A percentile compares a stretch with the other conserved stretches of the same genome.
phyloP scores from a whole-genome alignment of 495 filamentous ascomycete genomes.

The Penicillium alfredii region DNA sequence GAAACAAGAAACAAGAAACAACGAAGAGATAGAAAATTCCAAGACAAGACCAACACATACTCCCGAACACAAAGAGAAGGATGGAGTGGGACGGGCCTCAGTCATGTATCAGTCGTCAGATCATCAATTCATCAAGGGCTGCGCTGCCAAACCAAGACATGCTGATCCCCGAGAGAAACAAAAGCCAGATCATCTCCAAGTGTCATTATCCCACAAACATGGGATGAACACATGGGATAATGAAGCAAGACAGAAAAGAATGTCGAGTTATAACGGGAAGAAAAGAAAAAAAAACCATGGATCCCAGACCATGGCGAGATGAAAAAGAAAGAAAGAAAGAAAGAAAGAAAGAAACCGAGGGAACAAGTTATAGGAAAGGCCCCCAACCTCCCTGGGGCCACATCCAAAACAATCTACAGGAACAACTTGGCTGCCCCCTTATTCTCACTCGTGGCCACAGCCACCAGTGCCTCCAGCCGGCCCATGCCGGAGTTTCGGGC shows the following conservation, averaged over 20 bases:
- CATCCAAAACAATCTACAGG: slow-evolving; percentile 21
- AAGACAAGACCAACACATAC: too few relatives aligned
- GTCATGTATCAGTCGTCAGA: slow-evolving; percentile 39
- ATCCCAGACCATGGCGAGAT: neutral
- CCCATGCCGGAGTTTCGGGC: slow-evolving; percentile 51
- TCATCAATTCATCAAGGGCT: slow-evolving; percentile 39
- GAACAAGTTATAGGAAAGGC: neutral
- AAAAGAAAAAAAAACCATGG: neutral
- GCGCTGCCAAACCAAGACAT: slow-evolving; percentile 6
- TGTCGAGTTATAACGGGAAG: neutral
- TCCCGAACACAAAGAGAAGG: too few relatives aligned
- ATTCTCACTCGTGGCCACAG: slow-evolving; percentile 81
- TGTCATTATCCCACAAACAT: neutral
- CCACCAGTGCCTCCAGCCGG: slow-evolving; percentile 77
- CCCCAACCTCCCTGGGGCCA: too few relatives aligned
- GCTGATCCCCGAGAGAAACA: slow-evolving; percentile 8
- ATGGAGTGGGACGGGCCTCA: too few relatives aligned
- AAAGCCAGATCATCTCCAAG: too few relatives aligned
- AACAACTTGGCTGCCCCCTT: slow-evolving; percentile 48
- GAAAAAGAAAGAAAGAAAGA: slow-evolving; percentile 6
- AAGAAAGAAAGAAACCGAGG: slow-evolving; percentile 2
- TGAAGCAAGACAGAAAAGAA: neutral
- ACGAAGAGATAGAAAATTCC: slow-evolving; percentile 9
- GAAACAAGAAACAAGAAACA: slow-evolving; percentile 9
- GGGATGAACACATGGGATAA: neutral